Evolutionary conservation across 2,329 filamentous ascomycete species (phyloP).

Genomic region (Pyricularia pennisetigena): DNA sequence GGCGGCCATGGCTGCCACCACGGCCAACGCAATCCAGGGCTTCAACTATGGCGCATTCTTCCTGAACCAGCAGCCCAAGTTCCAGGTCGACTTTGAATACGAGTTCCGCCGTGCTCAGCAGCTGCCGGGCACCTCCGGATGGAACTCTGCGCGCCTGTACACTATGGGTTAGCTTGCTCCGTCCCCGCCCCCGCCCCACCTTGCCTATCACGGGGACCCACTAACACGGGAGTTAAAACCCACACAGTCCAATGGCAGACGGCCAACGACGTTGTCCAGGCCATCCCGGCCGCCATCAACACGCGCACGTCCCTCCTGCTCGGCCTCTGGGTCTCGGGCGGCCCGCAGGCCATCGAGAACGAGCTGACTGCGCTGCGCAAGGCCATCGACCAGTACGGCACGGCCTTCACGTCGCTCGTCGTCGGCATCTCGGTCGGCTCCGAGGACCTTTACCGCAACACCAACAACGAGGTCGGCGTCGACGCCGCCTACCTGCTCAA

Average conservation of each 20-base stretch:
- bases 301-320: slow-evolving; percentile 51
- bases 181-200: too few relatives aligned
- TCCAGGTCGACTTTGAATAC: slow-evolving; percentile 34
- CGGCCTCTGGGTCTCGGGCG: slow-evolving; percentile 51
- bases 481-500: slow-evolving; percentile 49
- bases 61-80: slow-evolving; percentile 37
- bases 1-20: slow-evolving; percentile 27
- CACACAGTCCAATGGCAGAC: slow-evolving; percentile 24
- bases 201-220: background rate
- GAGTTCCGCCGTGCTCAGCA: slow-evolving; percentile 34
- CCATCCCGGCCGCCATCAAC: slow-evolving; percentile 60
- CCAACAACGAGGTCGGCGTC: slow-evolving; percentile 48
- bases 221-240: background rate
- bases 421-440: slow-evolving; percentile 55
- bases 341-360: slow-evolving; percentile 37
- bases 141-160: slow-evolving; percentile 53
- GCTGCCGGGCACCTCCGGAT: slow-evolving; percentile 38
- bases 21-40: slow-evolving; percentile 34
- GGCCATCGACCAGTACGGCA: slow-evolving; percentile 43
- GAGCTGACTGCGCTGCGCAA: slow-evolving; percentile 50
- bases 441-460: slow-evolving; percentile 55
- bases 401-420: slow-evolving; percentile 41
- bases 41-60: slow-evolving; percentile 40
- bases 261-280: slow-evolving; percentile 68
- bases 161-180: slow-evolving; percentile 49